Evolutionary conservation across 1,284 basidiomycete species (phyloP).

Genomic region (Ceratobasidium papillatum): DNA sequence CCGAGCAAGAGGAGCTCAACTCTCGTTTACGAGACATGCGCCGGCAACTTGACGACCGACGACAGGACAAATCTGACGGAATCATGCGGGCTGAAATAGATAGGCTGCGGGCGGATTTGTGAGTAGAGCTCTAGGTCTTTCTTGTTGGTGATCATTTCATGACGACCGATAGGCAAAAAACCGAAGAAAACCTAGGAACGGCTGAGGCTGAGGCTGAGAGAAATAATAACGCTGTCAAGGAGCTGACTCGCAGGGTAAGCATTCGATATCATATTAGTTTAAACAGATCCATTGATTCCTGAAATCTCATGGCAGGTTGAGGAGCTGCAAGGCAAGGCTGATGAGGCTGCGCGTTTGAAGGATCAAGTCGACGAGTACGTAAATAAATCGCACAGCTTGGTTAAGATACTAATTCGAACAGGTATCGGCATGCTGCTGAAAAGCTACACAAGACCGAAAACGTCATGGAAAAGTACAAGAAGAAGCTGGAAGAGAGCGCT

Average conservation of each 20-base stretch:
- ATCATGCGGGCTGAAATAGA: slow-evolving; percentile 82
- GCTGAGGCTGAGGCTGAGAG: slow-evolving; percentile 83
- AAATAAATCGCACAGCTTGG: not conserved
- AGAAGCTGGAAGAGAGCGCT: slow-evolving; percentile 94
- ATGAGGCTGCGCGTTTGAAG: slow-evolving; percentile 80
- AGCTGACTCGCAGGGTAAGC: slow-evolving; percentile 71
- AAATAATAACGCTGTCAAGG: slow-evolving; percentile 70
- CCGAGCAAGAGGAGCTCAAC: slow-evolving; percentile 76
- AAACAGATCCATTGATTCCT: not conserved
- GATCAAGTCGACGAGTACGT: slow-evolving; percentile 94
- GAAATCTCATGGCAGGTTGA: slow-evolving; percentile 59
- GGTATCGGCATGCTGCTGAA: slow-evolving; percentile 89
- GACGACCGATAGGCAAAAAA: slow-evolving; percentile 72
- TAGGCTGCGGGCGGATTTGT: slow-evolving; percentile 79
- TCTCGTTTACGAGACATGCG: slow-evolving; percentile 65
- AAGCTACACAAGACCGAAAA: slow-evolving; percentile 93
- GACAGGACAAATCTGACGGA: slow-evolving; percentile 73
- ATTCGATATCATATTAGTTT: not conserved
- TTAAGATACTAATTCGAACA: slow-evolving; percentile 50
- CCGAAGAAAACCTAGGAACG: slow-evolving; percentile 84
- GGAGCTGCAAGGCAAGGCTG: slow-evolving; percentile 81
- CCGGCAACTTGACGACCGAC: slow-evolving; percentile 64
- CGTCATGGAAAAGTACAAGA: slow-evolving; percentile 98
- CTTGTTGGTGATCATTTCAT: not conserved
- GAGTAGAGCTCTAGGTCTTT: slow-evolving; percentile 53